Percentiles rank a stretch among this genome's conserved stretches.
These are phyloP conservation scores for Coelastrella sp. DNA, from an alignment of 139 green algal species.

Conservation along the genomic window DNA sequence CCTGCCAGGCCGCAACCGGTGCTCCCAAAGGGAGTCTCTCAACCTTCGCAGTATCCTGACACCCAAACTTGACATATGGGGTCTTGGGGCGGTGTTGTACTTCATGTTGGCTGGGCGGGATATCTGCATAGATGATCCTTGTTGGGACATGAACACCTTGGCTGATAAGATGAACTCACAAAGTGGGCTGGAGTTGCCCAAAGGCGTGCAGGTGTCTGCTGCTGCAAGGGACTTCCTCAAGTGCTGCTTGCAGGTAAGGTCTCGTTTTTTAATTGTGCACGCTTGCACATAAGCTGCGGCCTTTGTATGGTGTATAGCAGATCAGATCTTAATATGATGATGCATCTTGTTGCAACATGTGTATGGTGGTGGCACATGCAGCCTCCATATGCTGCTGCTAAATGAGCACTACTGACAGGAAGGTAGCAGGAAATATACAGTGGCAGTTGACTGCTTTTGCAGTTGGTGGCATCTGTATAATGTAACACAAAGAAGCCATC, in stretches of 20 bases:
- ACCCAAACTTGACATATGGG: conserved; percentile 42
- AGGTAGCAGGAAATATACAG: no score
- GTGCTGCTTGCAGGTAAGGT: conserved; percentile 15
- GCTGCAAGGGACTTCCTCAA: conserved; percentile 38
- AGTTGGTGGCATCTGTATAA: no score
- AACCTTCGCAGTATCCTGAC: conserved; percentile 5
- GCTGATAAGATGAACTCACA: conserved; percentile 9
- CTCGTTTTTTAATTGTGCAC: no score
- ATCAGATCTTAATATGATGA: no score
- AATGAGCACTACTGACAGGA: no score
- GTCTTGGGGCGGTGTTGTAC: conserved; percentile 40
- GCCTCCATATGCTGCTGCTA: no score
- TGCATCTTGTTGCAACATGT: no score
- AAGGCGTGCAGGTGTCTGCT: neutral
- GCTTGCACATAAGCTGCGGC: no score
- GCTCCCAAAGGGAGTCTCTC: neutral
- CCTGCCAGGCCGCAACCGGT: neutral
- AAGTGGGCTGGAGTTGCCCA: neutral
- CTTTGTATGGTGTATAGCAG: no score
- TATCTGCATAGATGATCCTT: neutral
- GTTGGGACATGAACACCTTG: conserved; percentile 26
- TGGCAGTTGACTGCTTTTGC: no score
- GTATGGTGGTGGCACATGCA: no score
- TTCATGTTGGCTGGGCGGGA: conserved; percentile 40
- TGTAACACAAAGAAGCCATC: no score